phyloP scores from a whole-genome alignment of 2,329 filamentous ascomycete genomes.

The Alternaria triticina region DNA sequence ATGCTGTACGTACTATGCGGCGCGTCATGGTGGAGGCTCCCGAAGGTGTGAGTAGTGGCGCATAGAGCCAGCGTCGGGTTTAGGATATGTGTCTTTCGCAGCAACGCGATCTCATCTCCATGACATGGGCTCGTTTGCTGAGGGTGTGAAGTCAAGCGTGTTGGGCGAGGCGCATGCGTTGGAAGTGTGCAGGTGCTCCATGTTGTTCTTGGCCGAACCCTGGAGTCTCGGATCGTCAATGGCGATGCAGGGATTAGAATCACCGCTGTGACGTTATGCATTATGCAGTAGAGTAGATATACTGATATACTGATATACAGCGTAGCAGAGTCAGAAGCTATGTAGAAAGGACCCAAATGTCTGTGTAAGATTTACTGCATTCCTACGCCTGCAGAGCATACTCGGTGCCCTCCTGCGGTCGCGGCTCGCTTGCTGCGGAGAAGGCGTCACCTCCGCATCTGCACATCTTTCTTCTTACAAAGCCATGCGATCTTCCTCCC shows the following conservation, averaged over 20 bases:
- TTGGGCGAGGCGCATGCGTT: constrained; percentile 13
- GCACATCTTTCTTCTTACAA: constrained; percentile 14
- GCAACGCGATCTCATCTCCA: constrained; percentile 14
- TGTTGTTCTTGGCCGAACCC: constrained; percentile 25
- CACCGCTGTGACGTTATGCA: neutral
- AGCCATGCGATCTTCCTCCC: constrained; percentile 27
- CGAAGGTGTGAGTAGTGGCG: constrained; percentile 14
- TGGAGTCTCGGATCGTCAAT: constrained; percentile 20
- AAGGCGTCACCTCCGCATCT: constrained; percentile 20
- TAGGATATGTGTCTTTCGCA: constrained; percentile 9
- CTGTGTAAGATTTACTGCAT: neutral
- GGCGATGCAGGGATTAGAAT: constrained; percentile 13
- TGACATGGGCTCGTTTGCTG: constrained; percentile 11
- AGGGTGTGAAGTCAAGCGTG: neutral
- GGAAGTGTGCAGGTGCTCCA: constrained; percentile 10
- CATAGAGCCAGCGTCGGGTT: constrained; percentile 16
- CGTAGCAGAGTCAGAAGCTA: too few relatives aligned
- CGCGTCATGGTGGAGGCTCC: constrained; percentile 45
- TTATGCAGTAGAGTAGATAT: neutral
- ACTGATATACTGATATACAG: neutral
- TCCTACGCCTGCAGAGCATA: neutral
- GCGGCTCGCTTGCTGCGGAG: constrained; percentile 13
- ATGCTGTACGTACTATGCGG: constrained; percentile 42
- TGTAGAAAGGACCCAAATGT: too few relatives aligned
- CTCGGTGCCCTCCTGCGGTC: neutral